Conservation (phyloP, 768 basidiomycete genomes). For the Kwoniella pini region DNA sequence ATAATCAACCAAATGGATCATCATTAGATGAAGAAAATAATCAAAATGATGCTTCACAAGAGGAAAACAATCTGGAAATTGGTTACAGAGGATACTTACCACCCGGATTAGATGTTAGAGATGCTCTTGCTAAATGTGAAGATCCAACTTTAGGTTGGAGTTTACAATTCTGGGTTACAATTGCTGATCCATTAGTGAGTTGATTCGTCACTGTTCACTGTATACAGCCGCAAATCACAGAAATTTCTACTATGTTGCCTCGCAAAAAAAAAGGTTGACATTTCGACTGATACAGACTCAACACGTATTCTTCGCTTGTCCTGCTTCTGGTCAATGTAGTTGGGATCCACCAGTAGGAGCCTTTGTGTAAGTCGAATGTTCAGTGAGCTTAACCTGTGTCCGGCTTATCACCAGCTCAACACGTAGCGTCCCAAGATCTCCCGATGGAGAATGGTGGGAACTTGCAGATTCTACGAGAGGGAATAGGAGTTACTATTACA, state of each 20-base stretch:
- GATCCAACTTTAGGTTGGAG: constrained; percentile 47
- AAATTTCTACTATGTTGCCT: too few species aligned
- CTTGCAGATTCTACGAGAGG: constrained; percentile 78
- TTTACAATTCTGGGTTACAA: constrained; percentile 79
- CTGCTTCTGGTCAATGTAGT: constrained; percentile 71
- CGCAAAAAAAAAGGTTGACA: not conserved
- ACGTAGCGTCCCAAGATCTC: constrained; percentile 72
- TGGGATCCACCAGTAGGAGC: constrained; percentile 91
- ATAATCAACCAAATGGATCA: not conserved
- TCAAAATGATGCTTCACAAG: not conserved
- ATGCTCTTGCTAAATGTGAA: constrained; percentile 40
- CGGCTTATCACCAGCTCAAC: too few species aligned
- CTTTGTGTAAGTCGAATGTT: constrained; percentile 67
- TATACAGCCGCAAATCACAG: too few species aligned
- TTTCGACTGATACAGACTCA: constrained; percentile 54
- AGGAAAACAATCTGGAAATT: constrained; percentile 21
- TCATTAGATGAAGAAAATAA: not conserved
- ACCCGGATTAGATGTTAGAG: constrained; percentile 36
- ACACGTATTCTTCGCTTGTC: constrained; percentile 84
- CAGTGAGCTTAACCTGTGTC: too few species aligned
- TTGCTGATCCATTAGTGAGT: constrained; percentile 83
- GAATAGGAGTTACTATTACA: constrained; percentile 88
- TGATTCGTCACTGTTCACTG: too few species aligned
- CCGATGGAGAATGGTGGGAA: constrained; percentile 96
- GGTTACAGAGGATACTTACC: constrained; percentile 28